Conservation (phyloP, 768 basidiomycete species). For the Termitomyces sp. region DNA sequence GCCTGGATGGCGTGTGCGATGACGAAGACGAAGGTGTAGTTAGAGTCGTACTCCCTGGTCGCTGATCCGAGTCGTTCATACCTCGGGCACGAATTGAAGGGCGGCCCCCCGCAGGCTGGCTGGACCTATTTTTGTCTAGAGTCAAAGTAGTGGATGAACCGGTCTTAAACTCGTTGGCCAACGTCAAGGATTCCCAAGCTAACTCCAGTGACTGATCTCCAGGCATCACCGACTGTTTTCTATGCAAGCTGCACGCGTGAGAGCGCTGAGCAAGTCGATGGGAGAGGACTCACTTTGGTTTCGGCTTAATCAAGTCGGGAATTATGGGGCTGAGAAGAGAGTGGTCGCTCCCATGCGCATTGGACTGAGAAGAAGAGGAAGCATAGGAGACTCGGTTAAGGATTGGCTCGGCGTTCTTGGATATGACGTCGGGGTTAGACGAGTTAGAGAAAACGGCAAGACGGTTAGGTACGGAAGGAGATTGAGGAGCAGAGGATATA, state of each 20-base stretch:
- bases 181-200: constrained; percentile 25
- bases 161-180: constrained; percentile 18
- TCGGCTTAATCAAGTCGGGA: constrained; percentile 8
- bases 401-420: constrained; percentile 37
- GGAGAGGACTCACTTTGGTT: constrained; percentile 17
- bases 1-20: constrained; percentile 17
- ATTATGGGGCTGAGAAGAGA: constrained; percentile 18
- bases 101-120: constrained; percentile 33
- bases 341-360: constrained; percentile 30
- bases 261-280: constrained; percentile 1
- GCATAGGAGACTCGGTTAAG: constrained; percentile 52
- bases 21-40: constrained; percentile 10
- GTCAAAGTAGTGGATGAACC: constrained; percentile 32
- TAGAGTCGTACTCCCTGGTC: constrained; percentile 22
- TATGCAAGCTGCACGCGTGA: constrained; percentile 25
- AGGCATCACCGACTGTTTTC: constrained; percentile 21
- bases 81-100: constrained; percentile 47
- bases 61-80: constrained; percentile 41
- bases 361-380: constrained; percentile 58
- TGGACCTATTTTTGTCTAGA: constrained; percentile 28
- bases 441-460: constrained; percentile 54
- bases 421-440: constrained; percentile 43
- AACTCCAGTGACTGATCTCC: constrained; percentile 20
- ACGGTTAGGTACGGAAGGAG: constrained; percentile 43
- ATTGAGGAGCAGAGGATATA: constrained; percentile 38